Evolutionary conservation across 169 alveolate genomes (phyloP).

Genomic region (Perkinsus chesapeaki): DNA sequence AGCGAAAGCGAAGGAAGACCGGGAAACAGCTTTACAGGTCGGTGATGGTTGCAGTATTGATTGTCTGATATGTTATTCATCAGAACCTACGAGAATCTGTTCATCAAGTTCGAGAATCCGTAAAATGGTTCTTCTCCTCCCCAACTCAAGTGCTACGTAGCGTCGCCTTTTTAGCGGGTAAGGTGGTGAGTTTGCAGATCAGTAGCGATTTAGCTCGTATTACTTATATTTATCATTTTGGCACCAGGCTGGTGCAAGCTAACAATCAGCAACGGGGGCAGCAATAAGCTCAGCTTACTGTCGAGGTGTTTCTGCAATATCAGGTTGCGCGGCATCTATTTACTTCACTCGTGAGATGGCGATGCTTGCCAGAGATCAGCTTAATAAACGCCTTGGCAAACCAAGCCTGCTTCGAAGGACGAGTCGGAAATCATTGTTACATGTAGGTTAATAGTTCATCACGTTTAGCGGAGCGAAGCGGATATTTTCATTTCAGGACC

Average conservation of each 20-base stretch:
- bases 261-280: too few relatives aligned
- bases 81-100: neutral
- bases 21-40: conserved; percentile 19
- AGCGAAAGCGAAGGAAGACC: neutral
- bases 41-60: neutral
- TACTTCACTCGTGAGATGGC: conserved; percentile 26
- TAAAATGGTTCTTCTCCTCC: neutral
- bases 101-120: neutral
- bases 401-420: conserved; percentile 22
- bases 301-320: too few relatives aligned
- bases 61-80: neutral
- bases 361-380: conserved; percentile 36
- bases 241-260: too few relatives aligned
- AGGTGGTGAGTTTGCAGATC: too few relatives aligned
- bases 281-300: too few relatives aligned
- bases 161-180: conserved; percentile 14
- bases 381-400: conserved; percentile 38
- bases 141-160: neutral
- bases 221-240: too few relatives aligned
- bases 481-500: conserved; percentile 18
- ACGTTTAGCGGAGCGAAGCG: conserved; percentile 19
- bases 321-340: conserved; percentile 1
- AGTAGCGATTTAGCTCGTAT: too few relatives aligned
- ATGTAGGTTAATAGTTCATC: neutral
- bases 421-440: neutral